Base-by-base conservation (phyloP, 805 yeast genomes). In the Lachancea sp. region DNA sequence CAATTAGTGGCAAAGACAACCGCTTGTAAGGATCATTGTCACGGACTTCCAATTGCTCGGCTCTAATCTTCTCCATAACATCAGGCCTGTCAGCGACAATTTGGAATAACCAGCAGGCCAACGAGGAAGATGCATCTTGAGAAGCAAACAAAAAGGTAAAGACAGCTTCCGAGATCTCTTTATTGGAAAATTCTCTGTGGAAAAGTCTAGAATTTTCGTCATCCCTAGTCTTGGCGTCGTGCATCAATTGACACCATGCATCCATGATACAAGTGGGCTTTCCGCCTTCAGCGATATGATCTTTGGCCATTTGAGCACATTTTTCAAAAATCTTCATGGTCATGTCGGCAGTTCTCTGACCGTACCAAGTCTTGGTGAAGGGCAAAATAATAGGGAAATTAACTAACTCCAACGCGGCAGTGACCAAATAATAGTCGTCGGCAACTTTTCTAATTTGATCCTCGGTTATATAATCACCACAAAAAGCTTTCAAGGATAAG, bases 91-190 rank as follows among this genome's bases (percentile, higher is more conserved):
- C 98, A 46, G 96, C 89, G 42, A 88, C 80, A 53, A 88, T 77
- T 72, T 92, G 98, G 78, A 90, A 92, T 56, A 92, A 72, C 98
- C 98, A 92, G 66, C 97, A 90, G 48, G 96, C 92, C 52, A 94
- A 80, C 3, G 97, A 86, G 1, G 97, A 88, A 6, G 96, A 84
- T 18, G 98, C 98, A 67, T 92, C 98, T 68, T 92, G 98, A 4
- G 96, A 84, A 5, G 98, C 98, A 64, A 92, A 92, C 63, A 92
- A 70, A 65, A 92, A 92, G 11, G 98, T 92, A 75, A 92, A 92
- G 47, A 92, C 78, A 41, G 95, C 95, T 70, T 92, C 97, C 16
- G 96, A 84, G 54, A 92, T 90, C 65, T 92, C 98, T 64, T 73
- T 82, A 69, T 89, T 78, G 42, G 88, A 66, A 67, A 92, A 92